These are phyloP conservation scores for Saccharata proteae DNA, from an alignment of 2,329 filamentous ascomycete genomes.

Conservation along the genomic window DNA sequence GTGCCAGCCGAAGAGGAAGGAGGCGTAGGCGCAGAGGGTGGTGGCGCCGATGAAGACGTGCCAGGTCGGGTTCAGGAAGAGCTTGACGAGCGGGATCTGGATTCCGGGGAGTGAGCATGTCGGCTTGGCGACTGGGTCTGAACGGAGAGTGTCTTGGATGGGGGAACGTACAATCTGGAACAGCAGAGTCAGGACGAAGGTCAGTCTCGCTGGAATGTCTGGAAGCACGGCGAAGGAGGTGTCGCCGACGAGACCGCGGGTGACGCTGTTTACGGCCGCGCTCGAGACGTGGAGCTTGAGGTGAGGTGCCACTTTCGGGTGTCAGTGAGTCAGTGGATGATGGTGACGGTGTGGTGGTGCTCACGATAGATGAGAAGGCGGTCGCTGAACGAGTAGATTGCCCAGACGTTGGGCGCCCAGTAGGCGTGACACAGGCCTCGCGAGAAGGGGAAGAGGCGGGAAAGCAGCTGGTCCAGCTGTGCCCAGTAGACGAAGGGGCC, in stretches of 20 bases:
- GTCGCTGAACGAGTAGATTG: constrained; percentile 86
- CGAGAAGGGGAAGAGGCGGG: constrained; percentile 84
- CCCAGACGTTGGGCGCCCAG: constrained; percentile 97
- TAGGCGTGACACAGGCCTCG: constrained; percentile 93
- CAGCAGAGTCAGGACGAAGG: constrained; percentile 69
- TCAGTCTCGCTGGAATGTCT: constrained; percentile 66
- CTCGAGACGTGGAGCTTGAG: constrained; percentile 61
- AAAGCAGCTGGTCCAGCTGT: constrained; percentile 74
- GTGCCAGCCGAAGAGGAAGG: constrained; percentile 96
- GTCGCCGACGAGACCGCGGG: constrained; percentile 83
- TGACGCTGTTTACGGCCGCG: constrained; percentile 75
- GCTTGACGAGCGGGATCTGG: constrained; percentile 53
- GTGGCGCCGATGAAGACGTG: constrained; percentile 80
- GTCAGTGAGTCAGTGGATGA: constrained; percentile 21
- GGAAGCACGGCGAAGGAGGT: constrained; percentile 89
- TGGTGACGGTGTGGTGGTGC: constrained; percentile 16
- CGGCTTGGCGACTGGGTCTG: not conserved
- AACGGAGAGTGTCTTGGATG: not conserved
- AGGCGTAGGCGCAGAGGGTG: constrained; percentile 88
- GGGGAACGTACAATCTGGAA: constrained; percentile 53
- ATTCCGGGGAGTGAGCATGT: not conserved
- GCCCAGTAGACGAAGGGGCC: constrained; percentile 74
- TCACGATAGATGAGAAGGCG: constrained; percentile 68
- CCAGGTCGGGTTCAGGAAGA: constrained; percentile 73
- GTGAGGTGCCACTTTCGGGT: constrained; percentile 58